Conservation (phyloP, 106 monocot genomes). For the Xerophyta viscosa region DNA sequence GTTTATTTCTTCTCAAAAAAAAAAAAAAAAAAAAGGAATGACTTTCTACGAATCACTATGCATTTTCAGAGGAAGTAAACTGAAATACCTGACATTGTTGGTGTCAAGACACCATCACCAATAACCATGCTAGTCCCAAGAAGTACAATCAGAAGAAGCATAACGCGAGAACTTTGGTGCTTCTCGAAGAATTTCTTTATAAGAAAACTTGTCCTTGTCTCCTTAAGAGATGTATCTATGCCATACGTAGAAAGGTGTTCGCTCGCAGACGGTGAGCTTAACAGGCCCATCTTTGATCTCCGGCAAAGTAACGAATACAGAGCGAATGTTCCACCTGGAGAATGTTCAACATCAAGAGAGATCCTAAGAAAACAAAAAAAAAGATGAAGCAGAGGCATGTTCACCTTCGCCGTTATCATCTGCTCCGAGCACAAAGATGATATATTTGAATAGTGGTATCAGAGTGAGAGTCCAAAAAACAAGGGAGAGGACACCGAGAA, state of each 20-base stretch:
- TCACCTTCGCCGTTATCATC: constrained; percentile 68
- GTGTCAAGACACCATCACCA: constrained; percentile 75
- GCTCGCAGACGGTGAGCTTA: constrained; percentile 14
- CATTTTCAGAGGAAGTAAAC: no score
- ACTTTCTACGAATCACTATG: no score
- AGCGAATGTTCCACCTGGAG: constrained; percentile 80
- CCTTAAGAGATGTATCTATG: constrained; percentile 9
- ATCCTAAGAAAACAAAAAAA: neutral
- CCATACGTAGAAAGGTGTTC: constrained; percentile 20
- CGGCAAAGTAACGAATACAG: constrained; percentile 75
- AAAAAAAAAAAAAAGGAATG: no score
- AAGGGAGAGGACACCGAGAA: constrained; percentile 58
- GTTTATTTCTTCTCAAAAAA: no score
- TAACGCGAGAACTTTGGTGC: constrained; percentile 36
- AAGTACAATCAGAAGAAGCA: constrained; percentile 60
- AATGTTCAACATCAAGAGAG: constrained; percentile 1
- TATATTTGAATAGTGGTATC: constrained; percentile 52
- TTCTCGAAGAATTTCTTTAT: constrained; percentile 62
- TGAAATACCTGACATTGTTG: constrained; percentile 85
- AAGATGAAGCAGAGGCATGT: neutral
- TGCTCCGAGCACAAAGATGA: constrained; percentile 54
- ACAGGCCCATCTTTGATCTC: constrained; percentile 53
- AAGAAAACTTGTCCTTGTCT: constrained; percentile 36
- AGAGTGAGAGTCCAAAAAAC: constrained; percentile 71
- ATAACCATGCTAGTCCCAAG: constrained; percentile 75